Evolutionary conservation across 306 rosid genomes (phyloP).

Genomic region (Prosopis cineraria): DNA sequence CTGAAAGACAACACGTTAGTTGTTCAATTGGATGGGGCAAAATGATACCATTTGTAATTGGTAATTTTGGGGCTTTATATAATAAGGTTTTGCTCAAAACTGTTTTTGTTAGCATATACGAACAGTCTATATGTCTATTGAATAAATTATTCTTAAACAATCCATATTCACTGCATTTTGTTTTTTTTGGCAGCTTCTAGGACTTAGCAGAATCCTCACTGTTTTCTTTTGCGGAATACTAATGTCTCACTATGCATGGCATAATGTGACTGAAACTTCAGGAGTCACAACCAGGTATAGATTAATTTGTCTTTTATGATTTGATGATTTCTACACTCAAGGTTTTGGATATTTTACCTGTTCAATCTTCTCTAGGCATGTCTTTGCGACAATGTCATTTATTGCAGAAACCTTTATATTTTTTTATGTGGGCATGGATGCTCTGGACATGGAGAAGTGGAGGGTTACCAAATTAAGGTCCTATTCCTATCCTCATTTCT

Average conservation of each 20-base stretch:
- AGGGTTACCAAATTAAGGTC: conserved; percentile 73
- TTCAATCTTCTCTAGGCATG: conserved; percentile 56
- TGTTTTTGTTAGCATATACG: not conserved
- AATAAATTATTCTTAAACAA: not conserved
- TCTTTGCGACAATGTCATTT: conserved; percentile 85
- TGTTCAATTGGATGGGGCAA: not conserved
- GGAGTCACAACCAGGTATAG: conserved; percentile 79
- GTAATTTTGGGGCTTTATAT: not conserved
- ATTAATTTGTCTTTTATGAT: not conserved
- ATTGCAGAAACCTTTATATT: conserved; percentile 90
- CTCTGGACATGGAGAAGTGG: conserved; percentile 92
- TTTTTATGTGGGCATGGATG: conserved; percentile 95
- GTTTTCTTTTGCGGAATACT: conserved; percentile 93
- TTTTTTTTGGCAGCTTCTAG: conserved; percentile 56
- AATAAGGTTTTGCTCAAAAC: not conserved
- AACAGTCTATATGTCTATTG: not conserved
- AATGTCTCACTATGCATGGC: conserved; percentile 94
- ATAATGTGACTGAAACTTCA: conserved; percentile 72
- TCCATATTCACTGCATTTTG: conserved; percentile 10
- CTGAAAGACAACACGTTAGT: not conserved
- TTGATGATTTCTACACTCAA: conserved; percentile 21
- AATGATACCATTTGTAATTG: not conserved
- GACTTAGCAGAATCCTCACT: conserved; percentile 92
- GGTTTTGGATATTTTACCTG: conserved; percentile 25
- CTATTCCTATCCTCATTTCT: conserved; percentile 19